A percentile compares a stretch with the other conserved stretches of the same genome.
Evolutionary conservation across 768 basidiomycete genomes (phyloP).

Genomic region (Collybiopsis confluens): DNA sequence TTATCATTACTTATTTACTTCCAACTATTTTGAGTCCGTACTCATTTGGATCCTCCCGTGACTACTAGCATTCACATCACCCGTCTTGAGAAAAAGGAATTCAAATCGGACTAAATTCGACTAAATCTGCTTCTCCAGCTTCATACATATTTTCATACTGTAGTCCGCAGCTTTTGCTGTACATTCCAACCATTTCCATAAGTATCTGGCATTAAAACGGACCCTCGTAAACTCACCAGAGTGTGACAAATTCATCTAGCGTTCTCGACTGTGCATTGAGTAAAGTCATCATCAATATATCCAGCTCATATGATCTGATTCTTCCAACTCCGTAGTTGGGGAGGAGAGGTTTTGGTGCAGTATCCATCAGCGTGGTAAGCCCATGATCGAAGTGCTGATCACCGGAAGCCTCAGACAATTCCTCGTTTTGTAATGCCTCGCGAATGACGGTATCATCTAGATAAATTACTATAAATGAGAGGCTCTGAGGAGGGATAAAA

Average conservation of each 20-base stretch:
- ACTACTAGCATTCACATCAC: too few species aligned
- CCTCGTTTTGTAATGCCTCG: constrained; percentile 17
- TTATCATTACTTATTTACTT: too few species aligned
- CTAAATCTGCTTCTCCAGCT: constrained; percentile 26
- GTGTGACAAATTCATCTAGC: constrained; percentile 31
- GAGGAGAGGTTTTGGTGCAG: constrained; percentile 38
- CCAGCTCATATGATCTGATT: constrained; percentile 36
- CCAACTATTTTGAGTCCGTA: too few species aligned
- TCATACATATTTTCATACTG: constrained; percentile 34
- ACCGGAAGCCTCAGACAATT: not conserved
- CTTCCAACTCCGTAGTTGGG: constrained; percentile 43
- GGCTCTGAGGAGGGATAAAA: not conserved
- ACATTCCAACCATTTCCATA: too few species aligned
- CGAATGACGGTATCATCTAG: constrained; percentile 35
- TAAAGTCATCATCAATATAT: constrained; percentile 42
- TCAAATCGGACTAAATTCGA: constrained; percentile 23
- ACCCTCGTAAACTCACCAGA: constrained; percentile 27
- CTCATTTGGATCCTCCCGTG: too few species aligned
- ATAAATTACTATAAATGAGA: not conserved
- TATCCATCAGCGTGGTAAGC: not conserved
- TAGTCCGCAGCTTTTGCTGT: constrained; percentile 21
- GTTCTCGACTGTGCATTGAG: constrained; percentile 41
- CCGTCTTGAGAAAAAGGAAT: too few species aligned
- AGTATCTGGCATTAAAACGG: too few species aligned
- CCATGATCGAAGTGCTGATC: not conserved